A percentile compares a stretch with the other conserved stretches of the same genome.
Conservation (phyloP, 148 eudicot genomes). For the Euryodendron excelsum region DNA sequence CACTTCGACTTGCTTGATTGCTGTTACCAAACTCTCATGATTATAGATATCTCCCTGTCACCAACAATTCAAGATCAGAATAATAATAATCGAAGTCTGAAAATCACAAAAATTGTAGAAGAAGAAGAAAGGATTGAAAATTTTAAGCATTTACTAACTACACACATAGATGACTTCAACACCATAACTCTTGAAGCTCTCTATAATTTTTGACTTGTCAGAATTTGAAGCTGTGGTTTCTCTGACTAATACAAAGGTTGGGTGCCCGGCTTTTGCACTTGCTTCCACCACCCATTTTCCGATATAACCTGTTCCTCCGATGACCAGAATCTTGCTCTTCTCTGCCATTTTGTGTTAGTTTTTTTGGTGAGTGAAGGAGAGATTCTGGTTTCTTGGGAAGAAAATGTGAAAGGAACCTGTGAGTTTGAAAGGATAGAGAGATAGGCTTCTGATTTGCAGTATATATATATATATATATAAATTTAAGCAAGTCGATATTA, state of each 20-base stretch:
- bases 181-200: constrained; percentile 9
- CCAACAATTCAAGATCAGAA: not conserved
- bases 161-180: constrained; percentile 7
- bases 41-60: not conserved
- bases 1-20: not conserved
- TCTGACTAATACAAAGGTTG: too few relatives aligned
- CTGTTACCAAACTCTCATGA: not conserved
- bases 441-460: too few relatives aligned
- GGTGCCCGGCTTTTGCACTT: too few relatives aligned
- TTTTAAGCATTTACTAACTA: not conserved
- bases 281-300: constrained; percentile 17
- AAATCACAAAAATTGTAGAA: too few relatives aligned
- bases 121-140: too few relatives aligned
- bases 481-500: too few relatives aligned
- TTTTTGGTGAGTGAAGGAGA: too few relatives aligned
- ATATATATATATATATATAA: too few relatives aligned
- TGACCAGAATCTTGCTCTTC: constrained; percentile 8
- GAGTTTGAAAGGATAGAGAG: too few relatives aligned
- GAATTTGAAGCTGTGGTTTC: constrained; percentile 8
- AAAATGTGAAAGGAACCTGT: too few relatives aligned
- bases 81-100: too few relatives aligned
- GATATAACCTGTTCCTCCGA: constrained; percentile 18
- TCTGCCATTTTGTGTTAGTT: not conserved
- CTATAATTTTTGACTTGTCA: constrained; percentile 11
- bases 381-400: too few relatives aligned